These are phyloP conservation scores for Monosporascus sp. DNA, from an alignment of 2,329 filamentous ascomycete genomes.

Conservation along the genomic window DNA sequence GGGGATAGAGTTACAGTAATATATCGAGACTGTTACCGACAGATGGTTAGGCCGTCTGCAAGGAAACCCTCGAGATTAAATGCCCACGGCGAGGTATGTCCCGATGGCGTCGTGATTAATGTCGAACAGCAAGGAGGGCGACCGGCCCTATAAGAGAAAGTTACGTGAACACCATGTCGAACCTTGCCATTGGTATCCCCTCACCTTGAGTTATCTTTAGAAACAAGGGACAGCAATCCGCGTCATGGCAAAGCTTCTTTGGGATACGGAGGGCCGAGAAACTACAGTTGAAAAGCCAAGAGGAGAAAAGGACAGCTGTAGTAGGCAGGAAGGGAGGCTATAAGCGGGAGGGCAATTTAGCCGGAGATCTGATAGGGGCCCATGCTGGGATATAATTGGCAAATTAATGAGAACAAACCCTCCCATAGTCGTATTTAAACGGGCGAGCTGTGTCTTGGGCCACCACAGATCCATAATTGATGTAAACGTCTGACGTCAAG, in stretches of 20 bases:
- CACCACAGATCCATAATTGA: neutral
- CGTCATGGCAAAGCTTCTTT: slow-evolving; percentile 12
- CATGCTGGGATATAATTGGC: slow-evolving; percentile 8
- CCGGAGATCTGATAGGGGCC: slow-evolving; percentile 19
- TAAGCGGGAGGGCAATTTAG: slow-evolving; percentile 20
- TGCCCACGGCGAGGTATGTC: neutral
- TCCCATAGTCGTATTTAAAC: slow-evolving; percentile 1
- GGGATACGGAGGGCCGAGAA: slow-evolving; percentile 19
- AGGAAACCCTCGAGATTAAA: neutral
- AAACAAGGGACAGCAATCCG: neutral
- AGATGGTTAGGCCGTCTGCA: neutral
- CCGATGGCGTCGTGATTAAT: neutral
- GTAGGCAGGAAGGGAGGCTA: slow-evolving; percentile 19
- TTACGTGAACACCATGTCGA: neutral
- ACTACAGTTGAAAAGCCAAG: slow-evolving; percentile 16
- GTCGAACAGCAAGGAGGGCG: neutral
- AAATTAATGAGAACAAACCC: slow-evolving; percentile 16
- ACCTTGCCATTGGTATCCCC: neutral
- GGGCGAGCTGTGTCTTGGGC: neutral
- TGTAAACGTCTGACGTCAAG: neutral
- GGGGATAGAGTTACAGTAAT: neutral
- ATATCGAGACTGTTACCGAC: neutral
- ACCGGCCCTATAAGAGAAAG: neutral
- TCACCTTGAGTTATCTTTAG: neutral
- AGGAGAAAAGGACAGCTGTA: slow-evolving; percentile 14